Evolutionary conservation across 139 green algal species (phyloP).

Genomic region (Cymbomonas tetramitiformis): DNA sequence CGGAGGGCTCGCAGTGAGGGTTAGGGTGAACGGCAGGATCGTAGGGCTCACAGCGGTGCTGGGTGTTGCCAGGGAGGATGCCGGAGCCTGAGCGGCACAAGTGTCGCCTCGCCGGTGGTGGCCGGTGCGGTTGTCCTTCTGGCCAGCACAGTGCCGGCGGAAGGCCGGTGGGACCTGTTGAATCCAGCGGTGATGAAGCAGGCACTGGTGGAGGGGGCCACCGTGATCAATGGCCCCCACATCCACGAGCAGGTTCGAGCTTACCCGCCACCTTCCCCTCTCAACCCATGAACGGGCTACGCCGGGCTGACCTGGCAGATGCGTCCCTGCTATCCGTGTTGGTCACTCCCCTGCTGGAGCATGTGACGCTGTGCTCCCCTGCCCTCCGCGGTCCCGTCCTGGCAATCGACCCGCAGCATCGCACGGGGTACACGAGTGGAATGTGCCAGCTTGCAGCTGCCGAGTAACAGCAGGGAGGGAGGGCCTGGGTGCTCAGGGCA

Average conservation of each 20-base stretch:
- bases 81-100: slow-evolving; percentile 50
- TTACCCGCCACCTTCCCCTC: background rate
- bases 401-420: no score
- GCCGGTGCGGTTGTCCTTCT: slow-evolving; percentile 81
- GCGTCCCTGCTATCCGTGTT: no score
- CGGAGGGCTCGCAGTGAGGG: no score
- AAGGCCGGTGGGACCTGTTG: slow-evolving; percentile 55
- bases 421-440: no score
- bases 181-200: slow-evolving; percentile 98
- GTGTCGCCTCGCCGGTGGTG: slow-evolving; percentile 88
- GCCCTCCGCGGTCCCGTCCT: background rate
- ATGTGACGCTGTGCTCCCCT: background rate
- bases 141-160: slow-evolving; percentile 61
- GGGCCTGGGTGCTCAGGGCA: slow-evolving; percentile 18
- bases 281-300: slow-evolving; percentile 6
- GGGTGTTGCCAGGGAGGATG: no score
- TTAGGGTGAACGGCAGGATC: no score
- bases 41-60: no score
- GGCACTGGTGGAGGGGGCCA: slow-evolving; percentile 81
- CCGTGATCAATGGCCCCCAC: slow-evolving; percentile 43
- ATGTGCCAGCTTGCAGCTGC: no score
- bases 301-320: no score
- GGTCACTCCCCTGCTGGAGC: no score
- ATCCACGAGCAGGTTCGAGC: slow-evolving; percentile 61
- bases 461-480: slow-evolving; percentile 34